Percentiles rank a stretch among this genome's conserved stretches.
Conservation (phyloP, 306 rosid species). For the Cucumis sativus region DNA sequence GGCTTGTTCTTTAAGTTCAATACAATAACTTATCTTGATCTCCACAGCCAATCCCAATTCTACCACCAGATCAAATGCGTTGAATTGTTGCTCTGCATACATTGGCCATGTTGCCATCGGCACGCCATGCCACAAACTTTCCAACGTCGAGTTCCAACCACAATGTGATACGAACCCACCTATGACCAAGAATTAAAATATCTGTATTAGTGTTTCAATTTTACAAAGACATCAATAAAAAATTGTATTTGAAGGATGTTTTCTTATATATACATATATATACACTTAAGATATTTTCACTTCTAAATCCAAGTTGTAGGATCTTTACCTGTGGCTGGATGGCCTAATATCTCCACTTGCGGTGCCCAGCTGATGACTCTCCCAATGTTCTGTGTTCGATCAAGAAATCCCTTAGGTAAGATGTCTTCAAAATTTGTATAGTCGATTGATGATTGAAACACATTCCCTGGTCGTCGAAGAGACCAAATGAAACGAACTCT, state of each 20-base stretch:
- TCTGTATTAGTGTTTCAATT: not conserved
- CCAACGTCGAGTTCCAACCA: conserved; percentile 46
- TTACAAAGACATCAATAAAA: no score
- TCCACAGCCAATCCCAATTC: conserved; percentile 30
- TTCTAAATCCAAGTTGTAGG: no score
- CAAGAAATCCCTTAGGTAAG: not conserved
- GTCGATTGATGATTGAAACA: not conserved
- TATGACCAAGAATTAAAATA: no score
- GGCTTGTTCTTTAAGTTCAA: not conserved
- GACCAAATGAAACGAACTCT: not conserved
- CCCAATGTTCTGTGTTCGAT: conserved; percentile 6
- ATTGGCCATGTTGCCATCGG: conserved; percentile 45
- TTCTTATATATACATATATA: no score
- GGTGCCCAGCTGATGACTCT: conserved; percentile 18
- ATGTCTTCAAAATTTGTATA: not conserved
- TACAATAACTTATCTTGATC: conserved; percentile 12
- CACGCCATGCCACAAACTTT: conserved; percentile 39
- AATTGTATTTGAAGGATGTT: no score
- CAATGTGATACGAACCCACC: conserved; percentile 34
- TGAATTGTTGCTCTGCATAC: conserved; percentile 36
- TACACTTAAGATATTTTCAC: no score
- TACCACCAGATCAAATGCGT: conserved; percentile 22
- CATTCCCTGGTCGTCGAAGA: not conserved
- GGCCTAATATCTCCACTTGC: no score
- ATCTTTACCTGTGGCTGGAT: no score